Evolutionary conservation across 2,329 filamentous ascomycete species (phyloP).

Genomic region (Penicillium sp.): DNA sequence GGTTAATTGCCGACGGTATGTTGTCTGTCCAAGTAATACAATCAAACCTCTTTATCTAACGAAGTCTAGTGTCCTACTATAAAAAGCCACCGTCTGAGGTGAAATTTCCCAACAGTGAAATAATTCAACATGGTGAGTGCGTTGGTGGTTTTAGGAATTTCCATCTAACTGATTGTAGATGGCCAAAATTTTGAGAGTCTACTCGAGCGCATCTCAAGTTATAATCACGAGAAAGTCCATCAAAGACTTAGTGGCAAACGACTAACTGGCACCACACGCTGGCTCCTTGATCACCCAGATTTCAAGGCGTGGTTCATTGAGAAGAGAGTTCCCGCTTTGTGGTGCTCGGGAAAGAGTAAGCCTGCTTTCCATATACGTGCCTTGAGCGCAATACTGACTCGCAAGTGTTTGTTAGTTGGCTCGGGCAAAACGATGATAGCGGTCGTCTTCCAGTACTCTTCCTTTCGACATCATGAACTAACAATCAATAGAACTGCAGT

Average conservation of each 20-base stretch:
- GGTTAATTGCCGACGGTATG: neutral
- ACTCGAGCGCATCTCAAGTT: constrained; percentile 17
- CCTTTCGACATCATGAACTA: neutral
- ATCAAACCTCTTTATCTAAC: neutral
- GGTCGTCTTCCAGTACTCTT: neutral
- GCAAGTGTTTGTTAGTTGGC: neutral
- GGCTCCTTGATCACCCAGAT: neutral
- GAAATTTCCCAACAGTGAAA: neutral
- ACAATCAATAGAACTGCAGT: constrained; percentile 8
- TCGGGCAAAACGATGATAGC: neutral
- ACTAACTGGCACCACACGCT: constrained; percentile 19
- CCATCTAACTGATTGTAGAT: neutral
- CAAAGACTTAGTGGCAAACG: constrained; percentile 20
- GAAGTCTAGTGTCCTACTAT: neutral
- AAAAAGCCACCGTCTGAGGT: neutral
- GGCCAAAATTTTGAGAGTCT: neutral
- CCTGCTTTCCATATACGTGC: neutral
- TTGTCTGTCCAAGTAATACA: neutral
- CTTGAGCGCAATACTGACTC: neutral
- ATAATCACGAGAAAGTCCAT: constrained; percentile 21
- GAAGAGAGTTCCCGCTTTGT: neutral
- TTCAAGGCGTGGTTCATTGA: neutral
- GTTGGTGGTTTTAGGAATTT: neutral
- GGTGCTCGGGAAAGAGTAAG: neutral
- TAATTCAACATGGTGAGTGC: neutral